Evolutionary conservation across 2,329 filamentous ascomycete species (phyloP), one percentile per base, ranked within the genome.

Genomic region (Seiridium cupressi): DNA sequence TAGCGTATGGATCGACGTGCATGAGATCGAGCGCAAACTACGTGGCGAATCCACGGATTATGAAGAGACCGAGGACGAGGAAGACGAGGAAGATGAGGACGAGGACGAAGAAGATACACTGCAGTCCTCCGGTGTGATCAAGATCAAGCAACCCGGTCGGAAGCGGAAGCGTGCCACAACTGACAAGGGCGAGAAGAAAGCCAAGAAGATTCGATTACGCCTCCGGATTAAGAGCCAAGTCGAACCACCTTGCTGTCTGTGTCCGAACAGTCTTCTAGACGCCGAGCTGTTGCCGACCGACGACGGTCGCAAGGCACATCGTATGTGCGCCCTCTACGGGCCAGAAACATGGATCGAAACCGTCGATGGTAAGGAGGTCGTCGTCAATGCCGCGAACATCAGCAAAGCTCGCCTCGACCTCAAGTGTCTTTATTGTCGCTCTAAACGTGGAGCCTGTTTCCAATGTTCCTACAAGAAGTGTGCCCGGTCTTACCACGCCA

Each of bases 1-100:
- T 79, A 98, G 94, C 69, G 95, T 99, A 3, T 99, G 96, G 93
- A 93, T 99, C 57, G 93, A 99, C 71, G 93, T 98, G 3, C 89
- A 92, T 61, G 95, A 97, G 69, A 96, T 99, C 60, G 93, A 99
- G 76, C 91, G 95, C 62, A 97, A 96, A 73, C 78, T 98, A 51
- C 87, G 93, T 56, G 95, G 95, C 48, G 93, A 98, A 72, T 89
- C 91, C 60, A 92, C 92, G 4, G 92, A 93, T 66, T 91, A 91
- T 67, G 90, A 93, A 70, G 89, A 92, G 66, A 90, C 89, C 0
- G 89, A 91, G 44, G 88, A 90, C 3, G 85, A 88, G 36, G 88
- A 89, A 2, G 89, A 90, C 5, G 86, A 89, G 1, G 80, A 85
- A 5, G 87, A 90, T 1, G 76, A 84, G 4, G 82, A 84, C 11